A percentile compares a stretch with the other conserved stretches of the same genome.
These are phyloP conservation scores for Massospora cicadina DNA, from an alignment of 371 early-diverging fungal genomes.

Conservation along the genomic window DNA sequence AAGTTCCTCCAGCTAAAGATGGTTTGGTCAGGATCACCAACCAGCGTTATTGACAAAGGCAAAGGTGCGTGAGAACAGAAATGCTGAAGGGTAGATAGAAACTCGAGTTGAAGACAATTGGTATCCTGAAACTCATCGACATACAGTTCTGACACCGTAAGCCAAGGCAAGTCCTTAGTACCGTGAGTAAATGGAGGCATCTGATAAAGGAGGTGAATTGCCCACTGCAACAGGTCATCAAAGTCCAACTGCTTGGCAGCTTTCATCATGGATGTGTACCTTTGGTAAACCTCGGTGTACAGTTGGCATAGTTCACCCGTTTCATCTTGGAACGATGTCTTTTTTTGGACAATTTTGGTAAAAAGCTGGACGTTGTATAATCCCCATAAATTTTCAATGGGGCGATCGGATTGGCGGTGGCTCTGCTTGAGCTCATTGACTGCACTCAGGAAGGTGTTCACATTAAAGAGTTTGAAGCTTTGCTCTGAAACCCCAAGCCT, in stretches of 20 bases:
- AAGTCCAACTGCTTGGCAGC: background rate
- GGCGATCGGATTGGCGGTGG: background rate
- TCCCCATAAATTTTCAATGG: background rate
- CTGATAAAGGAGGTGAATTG: background rate
- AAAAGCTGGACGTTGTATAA: background rate
- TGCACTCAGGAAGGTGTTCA: background rate
- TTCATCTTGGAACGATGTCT: background rate
- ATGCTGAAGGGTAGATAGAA: background rate
- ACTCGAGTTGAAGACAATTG: background rate
- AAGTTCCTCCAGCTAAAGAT: constrained; percentile 1
- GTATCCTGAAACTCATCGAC: constrained; percentile 9
- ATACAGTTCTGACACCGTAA: background rate
- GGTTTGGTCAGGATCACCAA: constrained; percentile 7
- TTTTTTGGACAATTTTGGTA: background rate
- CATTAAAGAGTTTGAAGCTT: background rate
- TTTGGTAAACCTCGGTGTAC: background rate
- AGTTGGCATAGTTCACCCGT: background rate
- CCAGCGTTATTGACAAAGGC: background rate
- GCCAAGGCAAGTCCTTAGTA: background rate
- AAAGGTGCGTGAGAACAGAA: background rate
- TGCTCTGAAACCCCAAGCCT: background rate
- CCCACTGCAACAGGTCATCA: background rate
- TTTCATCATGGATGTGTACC: background rate
- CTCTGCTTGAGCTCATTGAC: background rate
- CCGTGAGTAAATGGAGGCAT: background rate